These are phyloP conservation scores for Mercurialis annua DNA, from an alignment of 345 rosid species.

Conservation along the genomic window DNA sequence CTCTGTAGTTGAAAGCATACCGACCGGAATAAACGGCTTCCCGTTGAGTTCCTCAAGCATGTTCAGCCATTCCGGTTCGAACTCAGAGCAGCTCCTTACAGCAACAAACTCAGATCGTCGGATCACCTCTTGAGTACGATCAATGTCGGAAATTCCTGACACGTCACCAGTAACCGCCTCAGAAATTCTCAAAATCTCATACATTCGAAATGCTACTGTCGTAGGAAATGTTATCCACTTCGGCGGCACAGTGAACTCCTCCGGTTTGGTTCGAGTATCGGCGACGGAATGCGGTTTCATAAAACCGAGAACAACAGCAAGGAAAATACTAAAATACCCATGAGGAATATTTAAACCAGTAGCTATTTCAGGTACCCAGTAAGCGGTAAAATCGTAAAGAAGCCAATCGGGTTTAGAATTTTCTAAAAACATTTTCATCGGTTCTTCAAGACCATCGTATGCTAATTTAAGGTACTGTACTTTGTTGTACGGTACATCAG, in stretches of 20 bases:
- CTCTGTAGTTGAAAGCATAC: conserved; percentile 15
- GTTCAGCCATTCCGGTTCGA: conserved; percentile 27
- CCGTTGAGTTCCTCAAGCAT: conserved; percentile 17
- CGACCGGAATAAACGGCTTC: conserved; percentile 20
- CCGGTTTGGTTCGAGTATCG: conserved; percentile 20
- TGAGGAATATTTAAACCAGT: not conserved
- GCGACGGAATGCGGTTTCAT: conserved; percentile 15
- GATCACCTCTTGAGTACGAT: not conserved
- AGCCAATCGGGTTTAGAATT: conserved; percentile 1
- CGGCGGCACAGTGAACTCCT: conserved; percentile 48
- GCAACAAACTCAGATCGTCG: conserved; percentile 19
- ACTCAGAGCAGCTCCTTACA: conserved; percentile 18
- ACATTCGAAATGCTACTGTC: conserved; percentile 31
- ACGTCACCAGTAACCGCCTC: not conserved
- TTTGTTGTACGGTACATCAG: conserved; percentile 3
- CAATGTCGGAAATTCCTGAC: not conserved
- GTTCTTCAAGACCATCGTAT: conserved; percentile 9
- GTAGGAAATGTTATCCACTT: conserved; percentile 42
- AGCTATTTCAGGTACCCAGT: conserved; percentile 6
- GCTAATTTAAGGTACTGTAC: conserved; percentile 10
- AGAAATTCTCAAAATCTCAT: not conserved
- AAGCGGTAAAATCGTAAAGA: conserved; percentile 2
- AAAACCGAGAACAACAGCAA: not conserved
- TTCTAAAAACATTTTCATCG: not conserved
- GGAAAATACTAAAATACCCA: not conserved